Base-by-base conservation (phyloP, 2,329 filamentous ascomycete genomes). In the Diaporthe helianthi region DNA sequence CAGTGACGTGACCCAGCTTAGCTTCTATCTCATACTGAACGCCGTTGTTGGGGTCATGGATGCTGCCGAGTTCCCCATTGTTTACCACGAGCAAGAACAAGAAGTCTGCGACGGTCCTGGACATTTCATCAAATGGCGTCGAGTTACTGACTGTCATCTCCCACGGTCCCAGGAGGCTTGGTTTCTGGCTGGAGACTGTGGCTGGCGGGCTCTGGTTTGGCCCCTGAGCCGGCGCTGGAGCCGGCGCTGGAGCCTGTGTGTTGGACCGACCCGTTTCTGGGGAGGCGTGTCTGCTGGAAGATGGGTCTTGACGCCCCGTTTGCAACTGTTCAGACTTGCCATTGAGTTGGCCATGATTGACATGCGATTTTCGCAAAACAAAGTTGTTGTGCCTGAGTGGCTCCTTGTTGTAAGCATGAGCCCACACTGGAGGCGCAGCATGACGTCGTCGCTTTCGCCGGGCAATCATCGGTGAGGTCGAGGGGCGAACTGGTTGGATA, bases 1-100 rank as follows among this genome's bases (percentile, higher is more conserved):
- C 90, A 69, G 95, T 87, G 17, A 98, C 85, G 31, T 89, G 91
- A 22, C 96, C 96, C 58, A 98, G 84, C 79, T 98, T 98, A 12
- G 94, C 96, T 81, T 99, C 96, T 67, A 99, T 92, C 80, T 99
- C 96, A 65, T 98, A 90, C 71, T 93, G 87, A 17, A 94, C 90
- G 38, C 69, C 69, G 19, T 87, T 63, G 44, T 63, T 63, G 44
- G 58, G 85, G 64, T 86, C 86, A 19, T 83, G 80, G 24, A 92
- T 86, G 73, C 92, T 89, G 38, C 85, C 85, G 46, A 90, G 84
- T 73, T 92, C 88, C n/a, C 86, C 83, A 71, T 89, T 89, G 64
- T 85, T 83, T 8, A 96, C 85, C 22, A 96, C 90, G 67, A 91
- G 85, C 58, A 87, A 78, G 76, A 90, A 97, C 13, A 98, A 82